These are phyloP conservation scores for Zygosaccharomyces pseudobailii DNA, from an alignment of 1,139 yeast species.

Conservation along the genomic window DNA sequence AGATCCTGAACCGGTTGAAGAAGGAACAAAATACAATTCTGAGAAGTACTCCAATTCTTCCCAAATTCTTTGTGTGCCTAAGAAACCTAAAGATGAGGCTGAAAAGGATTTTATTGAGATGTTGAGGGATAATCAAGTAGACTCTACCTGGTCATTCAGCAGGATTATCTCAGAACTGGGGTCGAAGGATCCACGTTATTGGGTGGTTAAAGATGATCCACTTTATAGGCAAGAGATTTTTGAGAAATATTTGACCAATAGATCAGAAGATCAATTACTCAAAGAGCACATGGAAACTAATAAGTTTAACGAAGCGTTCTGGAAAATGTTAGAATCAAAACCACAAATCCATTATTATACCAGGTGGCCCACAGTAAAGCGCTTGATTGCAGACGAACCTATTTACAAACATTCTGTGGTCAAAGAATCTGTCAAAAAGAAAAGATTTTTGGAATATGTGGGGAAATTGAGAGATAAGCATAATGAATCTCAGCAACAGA, in stretches of 20 bases:
- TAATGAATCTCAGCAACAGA: constrained; percentile 33
- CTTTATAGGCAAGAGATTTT: constrained; percentile 55
- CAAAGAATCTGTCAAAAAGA: constrained; percentile 51
- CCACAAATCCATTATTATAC: constrained; percentile 51
- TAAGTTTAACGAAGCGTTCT: constrained; percentile 52
- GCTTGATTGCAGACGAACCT: constrained; percentile 56
- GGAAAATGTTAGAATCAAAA: constrained; percentile 41
- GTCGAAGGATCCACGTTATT: constrained; percentile 59
- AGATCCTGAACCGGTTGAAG: background rate
- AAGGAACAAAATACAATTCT: background rate
- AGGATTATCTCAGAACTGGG: constrained; percentile 55
- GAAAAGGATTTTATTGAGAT: constrained; percentile 47
- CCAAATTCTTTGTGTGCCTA: constrained; percentile 15
- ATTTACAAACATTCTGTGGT: constrained; percentile 61
- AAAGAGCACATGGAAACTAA: constrained; percentile 51
- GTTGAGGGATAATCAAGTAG: constrained; percentile 52
- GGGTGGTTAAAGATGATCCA: constrained; percentile 60
- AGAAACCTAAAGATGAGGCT: constrained; percentile 36
- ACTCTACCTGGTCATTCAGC: constrained; percentile 73
- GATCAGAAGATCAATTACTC: constrained; percentile 50
- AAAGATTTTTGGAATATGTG: constrained; percentile 50
- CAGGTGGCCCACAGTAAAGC: constrained; percentile 59
- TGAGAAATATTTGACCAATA: constrained; percentile 56
- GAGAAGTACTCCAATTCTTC: constrained; percentile 17
- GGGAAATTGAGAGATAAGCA: constrained; percentile 40